Conservation (phyloP, 2,329 filamentous ascomycete genomes). For the Cryoendolithus antarcticus region DNA sequence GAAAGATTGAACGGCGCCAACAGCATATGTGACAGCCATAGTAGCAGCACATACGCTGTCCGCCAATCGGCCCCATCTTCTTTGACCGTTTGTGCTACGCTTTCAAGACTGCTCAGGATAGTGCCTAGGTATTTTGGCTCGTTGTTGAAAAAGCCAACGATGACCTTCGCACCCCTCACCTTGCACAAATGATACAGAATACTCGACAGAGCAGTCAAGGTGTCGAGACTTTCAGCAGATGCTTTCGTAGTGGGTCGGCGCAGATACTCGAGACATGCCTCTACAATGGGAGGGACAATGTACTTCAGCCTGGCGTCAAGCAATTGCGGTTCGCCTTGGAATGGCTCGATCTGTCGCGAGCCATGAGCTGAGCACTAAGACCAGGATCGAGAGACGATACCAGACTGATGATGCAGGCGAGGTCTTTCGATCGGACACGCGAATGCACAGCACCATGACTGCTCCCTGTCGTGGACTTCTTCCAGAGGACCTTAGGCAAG, state of each 20-base stretch:
- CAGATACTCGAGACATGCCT: conserved; percentile 61
- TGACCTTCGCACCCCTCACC: conserved; percentile 82
- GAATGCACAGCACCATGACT: conserved; percentile 21
- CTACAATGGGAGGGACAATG: conserved; percentile 62
- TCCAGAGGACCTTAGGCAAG: conserved; percentile 32
- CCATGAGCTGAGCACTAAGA: conserved; percentile 8
- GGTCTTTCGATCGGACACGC: conserved; percentile 27
- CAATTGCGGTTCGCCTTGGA: conserved; percentile 90
- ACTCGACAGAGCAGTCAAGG: conserved; percentile 61
- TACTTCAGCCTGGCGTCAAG: conserved; percentile 70
- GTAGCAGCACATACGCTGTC: conserved; percentile 71
- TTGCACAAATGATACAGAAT: conserved; percentile 89
- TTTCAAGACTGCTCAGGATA: conserved; percentile 44
- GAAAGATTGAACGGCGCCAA: conserved; percentile 77
- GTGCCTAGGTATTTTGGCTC: conserved; percentile 77
- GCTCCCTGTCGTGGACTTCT: conserved; percentile 14
- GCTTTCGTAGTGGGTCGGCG: conserved; percentile 13
- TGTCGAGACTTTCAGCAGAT: conserved; percentile 20
- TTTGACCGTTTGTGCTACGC: conserved; percentile 5
- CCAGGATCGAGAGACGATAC: conserved; percentile 10
- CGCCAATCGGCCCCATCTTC: conserved; percentile 49
- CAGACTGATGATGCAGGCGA: conserved; percentile 27
- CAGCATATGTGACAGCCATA: conserved; percentile 55
- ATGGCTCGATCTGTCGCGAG: conserved; percentile 55
- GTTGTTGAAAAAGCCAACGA: conserved; percentile 81